phyloP scores from a whole-genome alignment of 441 rosid genomes.

The Lepidium campestre region DNA sequence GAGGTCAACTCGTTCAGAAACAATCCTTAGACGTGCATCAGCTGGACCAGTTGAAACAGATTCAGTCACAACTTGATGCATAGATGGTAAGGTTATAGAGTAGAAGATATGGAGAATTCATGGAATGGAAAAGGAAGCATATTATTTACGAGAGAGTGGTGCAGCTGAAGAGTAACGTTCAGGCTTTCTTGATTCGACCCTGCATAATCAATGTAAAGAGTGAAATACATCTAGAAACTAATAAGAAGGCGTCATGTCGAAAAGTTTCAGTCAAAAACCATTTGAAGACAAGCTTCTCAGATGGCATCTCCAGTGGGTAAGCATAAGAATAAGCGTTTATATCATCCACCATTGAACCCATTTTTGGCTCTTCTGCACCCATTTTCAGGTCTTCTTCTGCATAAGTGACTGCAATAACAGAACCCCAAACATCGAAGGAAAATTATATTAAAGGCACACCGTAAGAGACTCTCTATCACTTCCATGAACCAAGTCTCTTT shows the following conservation, averaged over 20 bases:
- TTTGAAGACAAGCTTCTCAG: conserved; percentile 63
- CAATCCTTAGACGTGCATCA: conserved; percentile 88
- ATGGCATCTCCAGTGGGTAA: conserved; percentile 59
- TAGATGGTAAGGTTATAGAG: background rate
- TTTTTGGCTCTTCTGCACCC: conserved; percentile 40
- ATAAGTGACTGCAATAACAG: conserved; percentile 37
- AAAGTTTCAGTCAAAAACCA: conserved; percentile 37
- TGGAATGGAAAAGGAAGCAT: background rate
- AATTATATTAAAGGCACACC: background rate
- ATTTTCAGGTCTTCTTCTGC: conserved; percentile 35
- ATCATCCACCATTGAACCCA: conserved; percentile 62
- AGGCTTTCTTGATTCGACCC: conserved; percentile 97
- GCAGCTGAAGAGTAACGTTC: conserved; percentile 97
- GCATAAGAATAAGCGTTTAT: conserved; percentile 75
- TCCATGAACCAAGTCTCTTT: background rate
- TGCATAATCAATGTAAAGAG: conserved; percentile 25
- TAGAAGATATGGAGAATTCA: background rate
- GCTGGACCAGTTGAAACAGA: conserved; percentile 43
- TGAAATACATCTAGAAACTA: background rate
- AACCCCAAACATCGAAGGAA: background rate
- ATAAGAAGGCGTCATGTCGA: background rate
- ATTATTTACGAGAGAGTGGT: conserved; percentile 77
- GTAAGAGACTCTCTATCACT: background rate
- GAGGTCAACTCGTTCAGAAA: conserved; percentile 84
- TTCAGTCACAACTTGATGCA: conserved; percentile 9